Evolutionary conservation across 2,329 filamentous ascomycete genomes (phyloP).

Genomic region (Pseudogymnoascus sp.): DNA sequence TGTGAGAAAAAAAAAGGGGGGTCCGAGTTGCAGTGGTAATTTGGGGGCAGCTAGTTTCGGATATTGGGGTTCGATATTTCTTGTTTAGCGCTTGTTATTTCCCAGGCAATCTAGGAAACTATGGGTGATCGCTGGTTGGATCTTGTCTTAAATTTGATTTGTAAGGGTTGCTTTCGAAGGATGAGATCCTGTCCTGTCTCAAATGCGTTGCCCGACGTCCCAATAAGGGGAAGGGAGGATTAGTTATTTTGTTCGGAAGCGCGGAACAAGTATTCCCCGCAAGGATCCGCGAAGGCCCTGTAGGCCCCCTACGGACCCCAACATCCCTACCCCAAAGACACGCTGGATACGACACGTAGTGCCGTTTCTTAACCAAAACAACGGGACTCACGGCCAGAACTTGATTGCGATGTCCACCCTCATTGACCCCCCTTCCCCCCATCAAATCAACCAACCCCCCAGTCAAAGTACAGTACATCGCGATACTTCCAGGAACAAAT

Average conservation of each 20-base stretch:
- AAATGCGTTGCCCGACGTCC: neutral
- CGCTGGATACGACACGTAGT: neutral
- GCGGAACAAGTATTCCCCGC: conserved; percentile 6
- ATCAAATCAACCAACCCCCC: neutral
- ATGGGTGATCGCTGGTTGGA: neutral
- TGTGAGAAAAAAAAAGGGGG: neutral
- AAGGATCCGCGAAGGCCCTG: neutral
- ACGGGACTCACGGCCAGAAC: neutral
- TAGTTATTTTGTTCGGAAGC: neutral
- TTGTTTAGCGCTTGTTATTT: neutral
- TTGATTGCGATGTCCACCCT: neutral
- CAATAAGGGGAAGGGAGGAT: neutral
- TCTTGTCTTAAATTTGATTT: conserved; percentile 3
- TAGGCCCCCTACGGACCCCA: neutral
- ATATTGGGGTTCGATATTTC: neutral
- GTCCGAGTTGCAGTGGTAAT: neutral
- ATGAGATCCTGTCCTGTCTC: neutral
- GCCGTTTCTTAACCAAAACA: conserved; percentile 4
- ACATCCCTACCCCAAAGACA: neutral
- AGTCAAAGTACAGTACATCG: conserved; percentile 3
- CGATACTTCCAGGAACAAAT: neutral
- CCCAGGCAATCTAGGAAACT: neutral
- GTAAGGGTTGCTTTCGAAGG: neutral
- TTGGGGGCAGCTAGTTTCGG: neutral
- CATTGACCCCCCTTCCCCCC: neutral